Evolutionary conservation across 306 rosid genomes (phyloP).

Genomic region (Pyrus communis): DNA sequence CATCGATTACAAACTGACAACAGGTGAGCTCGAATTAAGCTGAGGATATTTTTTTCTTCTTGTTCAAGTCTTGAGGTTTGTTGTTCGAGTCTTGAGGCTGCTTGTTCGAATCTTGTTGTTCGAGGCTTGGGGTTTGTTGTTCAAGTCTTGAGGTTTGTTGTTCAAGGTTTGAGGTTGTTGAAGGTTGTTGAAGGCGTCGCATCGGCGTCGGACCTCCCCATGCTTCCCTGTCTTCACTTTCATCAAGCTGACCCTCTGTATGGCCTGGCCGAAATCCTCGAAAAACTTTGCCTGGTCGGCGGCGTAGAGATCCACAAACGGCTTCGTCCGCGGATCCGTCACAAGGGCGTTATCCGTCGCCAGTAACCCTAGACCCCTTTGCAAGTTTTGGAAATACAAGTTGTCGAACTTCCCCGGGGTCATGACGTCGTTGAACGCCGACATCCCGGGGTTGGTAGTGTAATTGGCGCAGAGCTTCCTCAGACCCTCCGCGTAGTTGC

Average conservation of each 20-base stretch:
- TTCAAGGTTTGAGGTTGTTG: background rate
- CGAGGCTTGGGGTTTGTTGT: too few species aligned
- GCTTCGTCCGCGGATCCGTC: conserved; percentile 29
- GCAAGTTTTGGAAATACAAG: conserved; percentile 25
- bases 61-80: background rate
- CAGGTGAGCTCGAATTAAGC: background rate
- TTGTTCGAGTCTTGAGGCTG: background rate
- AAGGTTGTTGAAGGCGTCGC: conserved; percentile 29
- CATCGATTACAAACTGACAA: background rate
- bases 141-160: background rate
- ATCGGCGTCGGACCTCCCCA: conserved; percentile 38
- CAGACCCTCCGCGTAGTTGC: conserved; percentile 25
- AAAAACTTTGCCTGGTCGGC: conserved; percentile 27
- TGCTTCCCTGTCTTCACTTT: conserved; percentile 20
- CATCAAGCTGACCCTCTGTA: conserved; percentile 17
- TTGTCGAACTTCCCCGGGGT: conserved; percentile 44
- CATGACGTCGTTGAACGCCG: conserved; percentile 43
- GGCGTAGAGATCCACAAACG: conserved; percentile 31
- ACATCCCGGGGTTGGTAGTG: conserved; percentile 5
- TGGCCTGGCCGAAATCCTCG: conserved; percentile 24
- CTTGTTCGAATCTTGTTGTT: background rate
- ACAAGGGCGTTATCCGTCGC: conserved; percentile 21
- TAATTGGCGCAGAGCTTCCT: conserved; percentile 31
- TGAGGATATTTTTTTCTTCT: background rate
- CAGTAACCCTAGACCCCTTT: conserved; percentile 32